A percentile compares a stretch with the other conserved stretches of the same genome.
These are phyloP conservation scores for Pilatotrama ljubarskyi DNA, from an alignment of 768 basidiomycete genomes.

Conservation along the genomic window DNA sequence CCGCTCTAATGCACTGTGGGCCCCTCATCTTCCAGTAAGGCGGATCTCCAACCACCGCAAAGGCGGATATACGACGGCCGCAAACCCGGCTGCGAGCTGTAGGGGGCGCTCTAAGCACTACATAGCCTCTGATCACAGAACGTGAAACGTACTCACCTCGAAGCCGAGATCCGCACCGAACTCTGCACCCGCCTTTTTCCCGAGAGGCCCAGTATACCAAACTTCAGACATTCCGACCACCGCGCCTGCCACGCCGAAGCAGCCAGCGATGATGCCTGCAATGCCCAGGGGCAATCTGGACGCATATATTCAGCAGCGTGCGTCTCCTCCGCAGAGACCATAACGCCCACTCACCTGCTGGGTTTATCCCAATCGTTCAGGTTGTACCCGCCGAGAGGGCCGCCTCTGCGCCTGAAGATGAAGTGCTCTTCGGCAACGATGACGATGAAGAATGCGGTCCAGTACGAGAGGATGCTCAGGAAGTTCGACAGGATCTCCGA, in stretches of 20 bases:
- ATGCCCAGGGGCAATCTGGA: conserved; percentile 47
- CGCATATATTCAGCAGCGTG: neutral
- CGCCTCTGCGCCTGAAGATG: conserved; percentile 45
- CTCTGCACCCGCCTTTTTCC: conserved; percentile 40
- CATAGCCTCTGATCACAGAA: neutral
- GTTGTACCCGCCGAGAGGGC: conserved; percentile 51
- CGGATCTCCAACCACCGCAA: conserved; percentile 51
- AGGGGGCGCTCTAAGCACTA: neutral
- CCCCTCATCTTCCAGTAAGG: conserved; percentile 38
- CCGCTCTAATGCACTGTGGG: neutral
- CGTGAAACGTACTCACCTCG: conserved; percentile 38
- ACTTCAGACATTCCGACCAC: conserved; percentile 54
- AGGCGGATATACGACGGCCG: conserved; percentile 48
- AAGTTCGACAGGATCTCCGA: conserved; percentile 44
- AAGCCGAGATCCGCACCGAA: conserved; percentile 57
- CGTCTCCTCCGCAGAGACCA: neutral
- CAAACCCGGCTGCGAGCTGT: conserved; percentile 47
- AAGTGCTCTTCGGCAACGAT: conserved; percentile 52
- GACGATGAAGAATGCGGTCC: conserved; percentile 50
- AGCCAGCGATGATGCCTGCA: conserved; percentile 48
- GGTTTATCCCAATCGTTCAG: conserved; percentile 48
- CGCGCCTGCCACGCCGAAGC: conserved; percentile 48
- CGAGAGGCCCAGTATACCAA: conserved; percentile 56
- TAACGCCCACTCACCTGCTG: conserved; percentile 29
- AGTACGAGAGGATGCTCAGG: conserved; percentile 43